These are phyloP conservation scores for Boletus barrowsii DNA, from an alignment of 768 basidiomycete genomes.

Conservation along the genomic window DNA sequence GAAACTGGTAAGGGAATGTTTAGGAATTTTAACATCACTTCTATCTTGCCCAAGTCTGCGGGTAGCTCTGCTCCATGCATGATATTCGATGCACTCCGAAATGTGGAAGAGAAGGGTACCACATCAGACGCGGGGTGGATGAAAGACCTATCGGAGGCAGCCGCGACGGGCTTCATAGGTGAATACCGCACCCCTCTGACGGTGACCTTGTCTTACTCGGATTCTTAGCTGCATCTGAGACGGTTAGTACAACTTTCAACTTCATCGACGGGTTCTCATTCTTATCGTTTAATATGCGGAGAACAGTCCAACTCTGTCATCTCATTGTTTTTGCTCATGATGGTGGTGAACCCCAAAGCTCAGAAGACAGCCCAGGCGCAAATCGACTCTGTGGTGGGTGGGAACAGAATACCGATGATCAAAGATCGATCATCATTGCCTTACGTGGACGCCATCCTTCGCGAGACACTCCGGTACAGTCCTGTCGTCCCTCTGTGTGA, in stretches of 20 bases:
- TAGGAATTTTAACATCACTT: background rate
- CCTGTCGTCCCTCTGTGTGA: slow-evolving; percentile 16
- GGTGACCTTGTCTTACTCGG: background rate
- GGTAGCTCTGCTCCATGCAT: slow-evolving; percentile 13
- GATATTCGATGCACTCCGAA: slow-evolving; percentile 18
- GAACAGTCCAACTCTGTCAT: slow-evolving; percentile 26
- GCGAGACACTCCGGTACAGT: slow-evolving; percentile 18
- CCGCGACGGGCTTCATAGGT: slow-evolving; percentile 24
- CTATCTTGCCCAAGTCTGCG: slow-evolving; percentile 5
- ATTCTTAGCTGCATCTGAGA: slow-evolving; percentile 19
- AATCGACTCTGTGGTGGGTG: slow-evolving; percentile 17
- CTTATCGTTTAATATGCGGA: background rate
- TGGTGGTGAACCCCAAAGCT: slow-evolving; percentile 10
- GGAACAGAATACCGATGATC: slow-evolving; percentile 9
- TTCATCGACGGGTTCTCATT: background rate
- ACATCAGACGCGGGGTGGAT: background rate
- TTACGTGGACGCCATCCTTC: slow-evolving; percentile 19
- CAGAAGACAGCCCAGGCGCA: slow-evolving; percentile 23
- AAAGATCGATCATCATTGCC: slow-evolving; percentile 19
- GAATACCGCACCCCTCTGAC: background rate
- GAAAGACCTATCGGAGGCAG: slow-evolving; percentile 18
- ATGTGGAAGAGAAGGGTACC: slow-evolving; percentile 5
- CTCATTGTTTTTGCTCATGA: slow-evolving; percentile 18
- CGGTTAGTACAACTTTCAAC: slow-evolving; percentile 6
- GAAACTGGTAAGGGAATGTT: slow-evolving; percentile 12